A percentile compares a stretch with the other conserved stretches of the same genome.
phyloP scores from a whole-genome alignment of 768 basidiomycete species.

The Hericium rajendrae region DNA sequence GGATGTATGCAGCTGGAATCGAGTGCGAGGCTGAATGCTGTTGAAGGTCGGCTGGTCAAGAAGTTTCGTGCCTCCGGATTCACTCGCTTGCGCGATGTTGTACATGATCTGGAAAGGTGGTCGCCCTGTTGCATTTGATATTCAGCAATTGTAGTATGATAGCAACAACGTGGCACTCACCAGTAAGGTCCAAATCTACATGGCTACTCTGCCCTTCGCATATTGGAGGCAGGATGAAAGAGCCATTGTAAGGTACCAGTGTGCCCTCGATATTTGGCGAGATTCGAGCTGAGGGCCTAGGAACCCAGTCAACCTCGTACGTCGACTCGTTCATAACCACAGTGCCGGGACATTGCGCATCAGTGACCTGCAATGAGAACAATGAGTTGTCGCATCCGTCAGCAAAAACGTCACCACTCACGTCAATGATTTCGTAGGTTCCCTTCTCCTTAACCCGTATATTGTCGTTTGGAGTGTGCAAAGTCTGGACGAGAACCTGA shows the following conservation, averaged over 20 bases:
- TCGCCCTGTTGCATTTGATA: slow-evolving; percentile 40
- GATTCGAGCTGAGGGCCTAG: slow-evolving; percentile 65
- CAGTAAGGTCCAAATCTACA: slow-evolving; percentile 76
- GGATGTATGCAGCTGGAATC: slow-evolving; percentile 74
- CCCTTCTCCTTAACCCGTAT: slow-evolving; percentile 71
- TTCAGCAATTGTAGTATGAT: neutral
- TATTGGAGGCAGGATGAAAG: slow-evolving; percentile 64
- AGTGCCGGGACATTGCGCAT: slow-evolving; percentile 77
- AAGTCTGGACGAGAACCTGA: slow-evolving; percentile 28
- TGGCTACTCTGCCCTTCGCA: slow-evolving; percentile 78
- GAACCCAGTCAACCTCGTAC: slow-evolving; percentile 72
- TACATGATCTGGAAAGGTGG: slow-evolving; percentile 94
- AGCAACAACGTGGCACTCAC: slow-evolving; percentile 24
- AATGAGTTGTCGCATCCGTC: neutral
- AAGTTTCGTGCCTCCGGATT: slow-evolving; percentile 58
- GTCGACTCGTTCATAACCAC: slow-evolving; percentile 49
- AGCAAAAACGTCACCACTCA: slow-evolving; percentile 7
- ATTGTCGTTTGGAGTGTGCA: slow-evolving; percentile 59
- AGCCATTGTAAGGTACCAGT: slow-evolving; percentile 58
- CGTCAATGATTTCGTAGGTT: slow-evolving; percentile 63
- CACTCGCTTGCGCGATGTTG: slow-evolving; percentile 64
- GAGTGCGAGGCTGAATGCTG: slow-evolving; percentile 71
- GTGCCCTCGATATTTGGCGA: slow-evolving; percentile 45
- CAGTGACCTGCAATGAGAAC: slow-evolving; percentile 45
- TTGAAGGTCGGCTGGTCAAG: slow-evolving; percentile 74